These are phyloP conservation scores for Ascoidea tarda DNA, from an alignment of 805 yeast genomes.

Conservation along the genomic window DNA sequence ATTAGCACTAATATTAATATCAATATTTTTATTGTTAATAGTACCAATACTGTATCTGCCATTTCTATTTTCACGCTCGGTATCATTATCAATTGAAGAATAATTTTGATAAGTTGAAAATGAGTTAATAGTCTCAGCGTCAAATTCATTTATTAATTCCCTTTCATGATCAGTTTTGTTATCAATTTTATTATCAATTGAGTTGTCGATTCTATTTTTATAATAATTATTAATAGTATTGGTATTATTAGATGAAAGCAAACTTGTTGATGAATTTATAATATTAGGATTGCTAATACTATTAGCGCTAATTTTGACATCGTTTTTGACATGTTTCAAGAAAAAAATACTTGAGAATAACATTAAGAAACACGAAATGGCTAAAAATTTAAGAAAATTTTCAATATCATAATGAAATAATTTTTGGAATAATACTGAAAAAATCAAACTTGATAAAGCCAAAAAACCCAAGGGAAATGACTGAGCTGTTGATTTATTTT, in stretches of 20 bases:
- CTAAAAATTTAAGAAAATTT: slow-evolving; percentile 40
- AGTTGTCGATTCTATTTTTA: too few species aligned
- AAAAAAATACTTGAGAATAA: slow-evolving; percentile 32
- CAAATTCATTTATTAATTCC: background rate
- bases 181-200: background rate
- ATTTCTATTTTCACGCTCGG: background rate
- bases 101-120: background rate
- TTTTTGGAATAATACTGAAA: slow-evolving; percentile 40
- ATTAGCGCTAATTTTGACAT: slow-evolving; percentile 10
- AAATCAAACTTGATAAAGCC: slow-evolving; percentile 58
- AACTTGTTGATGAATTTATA: background rate
- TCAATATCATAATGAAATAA: slow-evolving; percentile 38
- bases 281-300: background rate
- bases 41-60: background rate
- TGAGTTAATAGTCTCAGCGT: background rate
- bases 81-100: background rate
- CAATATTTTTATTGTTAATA: too few species aligned
- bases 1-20: too few species aligned
- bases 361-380: slow-evolving; percentile 33
- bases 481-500: slow-evolving; percentile 56
- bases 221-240: background rate
- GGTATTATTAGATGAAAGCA: slow-evolving; percentile 1
- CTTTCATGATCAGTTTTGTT: background rate
- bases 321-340: slow-evolving; percentile 19
- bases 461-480: slow-evolving; percentile 55